These are phyloP conservation scores for Pleodorina starrii DNA, from an alignment of 139 green algal species.

Conservation along the genomic window DNA sequence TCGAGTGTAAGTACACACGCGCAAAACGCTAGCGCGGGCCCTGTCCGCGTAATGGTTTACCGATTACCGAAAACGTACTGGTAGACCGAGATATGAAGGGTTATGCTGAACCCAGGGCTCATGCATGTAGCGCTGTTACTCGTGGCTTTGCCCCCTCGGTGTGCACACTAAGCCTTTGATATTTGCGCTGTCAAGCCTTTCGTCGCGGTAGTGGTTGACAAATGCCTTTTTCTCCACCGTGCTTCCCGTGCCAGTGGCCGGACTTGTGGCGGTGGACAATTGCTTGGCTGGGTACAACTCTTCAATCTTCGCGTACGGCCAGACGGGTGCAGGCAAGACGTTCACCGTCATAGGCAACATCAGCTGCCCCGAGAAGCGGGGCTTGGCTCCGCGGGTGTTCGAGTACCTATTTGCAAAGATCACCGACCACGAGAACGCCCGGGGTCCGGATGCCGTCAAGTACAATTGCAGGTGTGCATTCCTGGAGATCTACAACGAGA, in stretches of 20 bases:
- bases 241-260: conserved; percentile 64
- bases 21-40: too few species aligned
- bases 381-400: conserved; percentile 88
- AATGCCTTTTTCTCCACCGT: too few species aligned
- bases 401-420: conserved; percentile 89
- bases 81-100: too few species aligned
- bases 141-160: too few species aligned
- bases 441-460: conserved; percentile 34
- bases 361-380: conserved; percentile 62
- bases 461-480: conserved; percentile 62
- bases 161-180: too few species aligned
- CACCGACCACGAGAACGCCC: conserved; percentile 62
- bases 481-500: conserved; percentile 98
- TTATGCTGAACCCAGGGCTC: too few species aligned
- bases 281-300: conserved; percentile 85
- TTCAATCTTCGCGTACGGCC: conserved; percentile 86
- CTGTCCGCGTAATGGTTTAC: too few species aligned
- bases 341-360: conserved; percentile 81
- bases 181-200: too few species aligned
- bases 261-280: conserved; percentile 80
- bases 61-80: too few species aligned
- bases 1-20: conserved; percentile 65
- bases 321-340: conserved; percentile 86
- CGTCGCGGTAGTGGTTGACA: too few species aligned
- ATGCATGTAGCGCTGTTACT: too few species aligned